Base-by-base conservation (phyloP, 139 green algal genomes). In the Penium margaritaceum region DNA sequence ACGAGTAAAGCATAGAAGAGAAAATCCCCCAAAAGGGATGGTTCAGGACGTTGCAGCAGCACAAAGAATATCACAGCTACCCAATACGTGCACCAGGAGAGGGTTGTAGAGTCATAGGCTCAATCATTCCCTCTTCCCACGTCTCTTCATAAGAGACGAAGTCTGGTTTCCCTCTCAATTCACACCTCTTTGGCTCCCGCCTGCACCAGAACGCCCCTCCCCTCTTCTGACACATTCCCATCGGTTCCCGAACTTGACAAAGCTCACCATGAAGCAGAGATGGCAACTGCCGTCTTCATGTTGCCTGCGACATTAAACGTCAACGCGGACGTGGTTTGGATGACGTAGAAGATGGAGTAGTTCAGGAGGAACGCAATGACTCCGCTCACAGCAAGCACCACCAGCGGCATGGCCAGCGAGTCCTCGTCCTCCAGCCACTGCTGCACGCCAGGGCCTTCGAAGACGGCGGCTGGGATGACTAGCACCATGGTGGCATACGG, bases 301-400 rank as follows among this genome's bases (percentile, higher is more conserved):
- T 80, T 80, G 14, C 74, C 74, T 14, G 67, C 74, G 21, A 80
- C 74, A 19, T 78, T 78, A 43, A 80, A 80, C 19, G 74, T 77
- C n/a, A 80, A 12, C n/a, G 74, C 74, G n/a, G n/a, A n/a, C 68
- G 58, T 72, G 12, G 24, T 19, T 29, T 76, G 14, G 19, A 77
- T 69, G 36, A 75, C 70, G 44, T 15, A 35, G 46, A 69, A 75
- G 15, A 75, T 32, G 9, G 62, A 77, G 62, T 62, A 69, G 61
- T 77, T 77, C 14, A 77, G 36, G 9, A 4, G 17, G n/a, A 77
- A 77, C 15, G 70, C 70, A 12, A 77, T 69, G 19, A 70, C 61
- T 5, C 68, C 68, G 9, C 21, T 38, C 58, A 68, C 15, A 6
- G 54, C 14, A 29, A 72, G 15, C 9, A 76, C 68, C 27, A 61